A percentile compares a stretch with the other conserved stretches of the same genome.
These are phyloP conservation scores for Plasmodium reichenowi DNA, from an alignment of 169 alveolate species.

Conservation along the genomic window DNA sequence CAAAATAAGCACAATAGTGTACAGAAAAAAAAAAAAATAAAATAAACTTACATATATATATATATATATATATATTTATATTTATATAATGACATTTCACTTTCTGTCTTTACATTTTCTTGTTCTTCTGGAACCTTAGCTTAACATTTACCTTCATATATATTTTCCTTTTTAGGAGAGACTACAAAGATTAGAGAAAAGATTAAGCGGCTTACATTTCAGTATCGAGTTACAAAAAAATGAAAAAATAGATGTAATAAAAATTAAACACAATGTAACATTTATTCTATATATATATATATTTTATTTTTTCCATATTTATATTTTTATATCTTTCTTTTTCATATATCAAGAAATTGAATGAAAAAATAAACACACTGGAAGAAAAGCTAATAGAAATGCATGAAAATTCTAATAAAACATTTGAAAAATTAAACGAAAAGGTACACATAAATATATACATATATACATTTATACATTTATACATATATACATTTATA, in stretches of 20 bases:
- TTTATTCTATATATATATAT: conserved; percentile 3
- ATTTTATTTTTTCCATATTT: neutral
- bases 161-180: conserved; percentile 22
- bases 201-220: conserved; percentile 70
- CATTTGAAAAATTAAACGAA: conserved; percentile 70
- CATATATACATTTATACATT: neutral
- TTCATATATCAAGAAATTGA: conserved; percentile 26
- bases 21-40: conserved; percentile 1
- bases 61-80: conserved; percentile 8
- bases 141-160: neutral
- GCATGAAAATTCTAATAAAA: conserved; percentile 68
- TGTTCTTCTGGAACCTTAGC: neutral
- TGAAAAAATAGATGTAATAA: conserved; percentile 72
- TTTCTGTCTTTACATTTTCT: neutral
- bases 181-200: conserved; percentile 61
- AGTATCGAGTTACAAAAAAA: conserved; percentile 71
- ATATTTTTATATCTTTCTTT: conserved; percentile 1
- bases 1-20: conserved; percentile 67
- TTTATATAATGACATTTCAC: neutral
- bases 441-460: conserved; percentile 14
- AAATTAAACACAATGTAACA: conserved; percentile 7
- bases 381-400: conserved; percentile 70
- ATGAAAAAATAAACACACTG: conserved; percentile 37
- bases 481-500: too few relatives aligned
- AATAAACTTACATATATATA: conserved; percentile 3